phyloP scores from a whole-genome alignment of 371 early-diverging fungal genomes.

The Rhizomucor miehei region DNA sequence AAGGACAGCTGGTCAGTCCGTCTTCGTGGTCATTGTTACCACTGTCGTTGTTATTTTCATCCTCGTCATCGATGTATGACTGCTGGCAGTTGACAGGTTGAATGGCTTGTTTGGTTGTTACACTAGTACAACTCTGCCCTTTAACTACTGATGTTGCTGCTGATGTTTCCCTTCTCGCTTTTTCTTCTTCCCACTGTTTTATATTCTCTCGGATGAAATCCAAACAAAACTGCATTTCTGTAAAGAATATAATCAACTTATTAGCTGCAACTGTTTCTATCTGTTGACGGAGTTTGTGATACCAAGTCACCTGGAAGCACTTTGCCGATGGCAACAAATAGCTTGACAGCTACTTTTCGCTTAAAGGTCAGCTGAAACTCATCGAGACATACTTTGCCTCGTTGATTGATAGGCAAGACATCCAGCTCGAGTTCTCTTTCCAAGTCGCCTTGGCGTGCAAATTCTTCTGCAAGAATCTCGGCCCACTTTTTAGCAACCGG shows the following conservation, averaged over 20 bases:
- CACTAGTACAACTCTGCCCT: no score
- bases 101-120: no score
- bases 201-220: constrained; percentile 35
- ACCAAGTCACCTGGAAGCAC: constrained; percentile 25
- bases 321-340: constrained; percentile 29
- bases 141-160: no score
- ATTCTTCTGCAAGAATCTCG: constrained; percentile 57
- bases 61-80: no score
- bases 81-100: no score
- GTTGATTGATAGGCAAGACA: constrained; percentile 38
- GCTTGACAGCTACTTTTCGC: constrained; percentile 33
- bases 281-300: not conserved
- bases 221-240: constrained; percentile 40
- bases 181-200: constrained; percentile 24
- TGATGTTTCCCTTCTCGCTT: constrained; percentile 3
- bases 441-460: constrained; percentile 64
- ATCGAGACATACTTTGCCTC: constrained; percentile 34
- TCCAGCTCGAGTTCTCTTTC: constrained; percentile 60
- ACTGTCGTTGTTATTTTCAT: no score
- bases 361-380: constrained; percentile 43
- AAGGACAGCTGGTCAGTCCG: no score
- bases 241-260: no score
- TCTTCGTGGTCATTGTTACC: no score
- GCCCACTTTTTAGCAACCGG: constrained; percentile 61
- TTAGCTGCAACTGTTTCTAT: no score